Percentiles rank a stretch among this genome's conserved stretches.
These are phyloP conservation scores for Luffa acutangula DNA, from an alignment of 306 rosid genomes.

Conservation along the genomic window DNA sequence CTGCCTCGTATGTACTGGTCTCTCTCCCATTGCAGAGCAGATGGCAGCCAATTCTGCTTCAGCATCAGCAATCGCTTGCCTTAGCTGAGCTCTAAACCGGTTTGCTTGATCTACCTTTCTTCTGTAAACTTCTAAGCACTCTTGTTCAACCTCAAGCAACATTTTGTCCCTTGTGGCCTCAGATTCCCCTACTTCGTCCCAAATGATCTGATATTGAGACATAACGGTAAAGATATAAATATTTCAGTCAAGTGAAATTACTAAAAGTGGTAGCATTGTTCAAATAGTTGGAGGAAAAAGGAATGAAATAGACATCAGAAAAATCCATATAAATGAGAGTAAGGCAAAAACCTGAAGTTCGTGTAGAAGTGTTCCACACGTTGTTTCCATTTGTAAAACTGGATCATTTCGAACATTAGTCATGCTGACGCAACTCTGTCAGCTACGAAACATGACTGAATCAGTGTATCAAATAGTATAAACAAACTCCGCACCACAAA, in stretches of 20 bases:
- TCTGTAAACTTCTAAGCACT: conserved; percentile 43
- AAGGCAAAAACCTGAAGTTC: conserved; percentile 53
- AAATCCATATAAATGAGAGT: background rate
- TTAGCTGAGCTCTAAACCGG: conserved; percentile 34
- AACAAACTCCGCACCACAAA: background rate
- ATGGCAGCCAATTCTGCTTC: conserved; percentile 43
- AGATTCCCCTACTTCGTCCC: conserved; percentile 80
- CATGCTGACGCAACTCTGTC: conserved; percentile 21
- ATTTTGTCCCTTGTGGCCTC: conserved; percentile 34
- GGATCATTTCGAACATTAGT: conserved; percentile 26
- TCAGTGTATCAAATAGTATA: background rate
- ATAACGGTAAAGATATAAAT: conserved; percentile 2
- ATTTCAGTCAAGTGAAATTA: background rate
- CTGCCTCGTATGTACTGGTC: conserved; percentile 30
- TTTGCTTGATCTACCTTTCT: conserved; percentile 50
- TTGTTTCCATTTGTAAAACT: conserved; percentile 33
- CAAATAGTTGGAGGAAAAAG: background rate
- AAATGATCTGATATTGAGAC: conserved; percentile 35
- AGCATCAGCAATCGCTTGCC: conserved; percentile 36
- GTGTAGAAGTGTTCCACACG: conserved; percentile 35
- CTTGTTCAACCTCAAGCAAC: conserved; percentile 50
- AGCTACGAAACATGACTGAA: background rate
- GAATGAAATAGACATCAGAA: background rate
- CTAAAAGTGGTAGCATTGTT: background rate
- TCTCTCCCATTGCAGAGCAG: conserved; percentile 46